phyloP scores from a whole-genome alignment of 257 asterid species.

The Craterostigma plantagineum region DNA sequence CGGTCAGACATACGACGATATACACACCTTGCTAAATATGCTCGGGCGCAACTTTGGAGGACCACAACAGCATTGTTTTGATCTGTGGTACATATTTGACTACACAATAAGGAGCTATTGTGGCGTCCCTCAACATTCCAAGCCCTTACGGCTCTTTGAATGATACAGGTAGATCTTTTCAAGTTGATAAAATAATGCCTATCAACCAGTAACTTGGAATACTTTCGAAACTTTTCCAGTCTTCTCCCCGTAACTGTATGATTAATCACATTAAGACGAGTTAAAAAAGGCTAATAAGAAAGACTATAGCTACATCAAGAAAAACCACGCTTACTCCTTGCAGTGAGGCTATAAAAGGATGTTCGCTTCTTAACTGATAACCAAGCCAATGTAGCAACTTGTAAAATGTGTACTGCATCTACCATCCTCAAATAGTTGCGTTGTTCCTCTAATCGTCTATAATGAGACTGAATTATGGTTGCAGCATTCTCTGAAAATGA shows the following conservation, averaged over 20 bases:
- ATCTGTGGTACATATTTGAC: slow-evolving; percentile 10
- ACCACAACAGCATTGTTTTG: slow-evolving; percentile 18
- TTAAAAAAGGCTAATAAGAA: slow-evolving; percentile 5
- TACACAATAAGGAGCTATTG: slow-evolving; percentile 5
- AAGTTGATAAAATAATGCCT: slow-evolving; percentile 43
- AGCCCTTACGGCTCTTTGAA: slow-evolving; percentile 45
- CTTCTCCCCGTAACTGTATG: slow-evolving; percentile 30
- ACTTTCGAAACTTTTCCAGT: slow-evolving; percentile 16
- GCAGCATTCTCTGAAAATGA: slow-evolving; percentile 86
- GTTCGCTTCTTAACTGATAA: slow-evolving; percentile 27
- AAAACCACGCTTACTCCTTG: slow-evolving; percentile 10
- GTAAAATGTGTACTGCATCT: slow-evolving; percentile 42
- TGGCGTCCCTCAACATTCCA: slow-evolving; percentile 25
- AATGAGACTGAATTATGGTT: slow-evolving; percentile 60
- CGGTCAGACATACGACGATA: slow-evolving; percentile 9
- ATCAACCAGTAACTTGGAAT: slow-evolving; percentile 23
- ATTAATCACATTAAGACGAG: slow-evolving; percentile 12
- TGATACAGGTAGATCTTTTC: slow-evolving; percentile 24
- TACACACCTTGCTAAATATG: slow-evolving; percentile 14
- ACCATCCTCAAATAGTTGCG: slow-evolving; percentile 29
- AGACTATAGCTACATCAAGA: too few relatives aligned
- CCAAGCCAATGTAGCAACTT: slow-evolving; percentile 48
- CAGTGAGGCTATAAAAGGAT: slow-evolving; percentile 11
- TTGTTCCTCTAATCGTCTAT: slow-evolving; percentile 29
- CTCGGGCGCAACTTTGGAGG: slow-evolving; percentile 20